These are phyloP conservation scores for Trichoderma sp. DNA, from an alignment of 2,329 filamentous ascomycete species.

Conservation along the genomic window DNA sequence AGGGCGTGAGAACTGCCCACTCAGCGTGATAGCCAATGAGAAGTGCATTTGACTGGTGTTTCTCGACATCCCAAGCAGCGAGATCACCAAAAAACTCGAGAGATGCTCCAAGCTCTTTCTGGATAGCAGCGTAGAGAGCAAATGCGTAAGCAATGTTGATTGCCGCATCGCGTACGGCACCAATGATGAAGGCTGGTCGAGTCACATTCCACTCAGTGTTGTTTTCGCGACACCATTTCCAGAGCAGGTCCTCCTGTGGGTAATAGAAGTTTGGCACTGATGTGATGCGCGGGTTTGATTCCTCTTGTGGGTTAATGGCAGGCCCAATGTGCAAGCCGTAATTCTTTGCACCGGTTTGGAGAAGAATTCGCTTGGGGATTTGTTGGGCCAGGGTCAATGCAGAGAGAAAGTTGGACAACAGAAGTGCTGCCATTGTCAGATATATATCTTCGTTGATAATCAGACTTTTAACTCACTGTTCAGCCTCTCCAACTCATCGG, in stretches of 20 bases:
- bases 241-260: constrained; percentile 7
- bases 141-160: constrained; percentile 4
- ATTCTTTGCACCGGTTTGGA: constrained; percentile 19
- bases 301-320: not conserved
- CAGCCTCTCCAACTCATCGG: not conserved
- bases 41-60: not conserved
- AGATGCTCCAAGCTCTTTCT: not conserved
- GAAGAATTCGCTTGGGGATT: not conserved
- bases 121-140: constrained; percentile 6
- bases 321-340: not conserved
- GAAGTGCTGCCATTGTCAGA: not conserved
- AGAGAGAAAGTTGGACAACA: constrained; percentile 10
- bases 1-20: constrained; percentile 1
- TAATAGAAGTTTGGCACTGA: constrained; percentile 8
- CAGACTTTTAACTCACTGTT: not conserved
- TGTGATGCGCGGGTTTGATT: constrained; percentile 1
- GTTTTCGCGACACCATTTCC: not conserved
- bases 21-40: constrained; percentile 11
- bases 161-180: constrained; percentile 9
- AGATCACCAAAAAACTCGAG: constrained; percentile 1
- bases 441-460: too few species aligned
- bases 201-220: constrained; percentile 12
- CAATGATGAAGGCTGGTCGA: constrained; percentile 10
- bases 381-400: not conserved
- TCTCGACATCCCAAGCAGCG: constrained; percentile 10